Conservation (phyloP, 371 early-diverging fungal genomes). For the Actinomucor elegans region DNA sequence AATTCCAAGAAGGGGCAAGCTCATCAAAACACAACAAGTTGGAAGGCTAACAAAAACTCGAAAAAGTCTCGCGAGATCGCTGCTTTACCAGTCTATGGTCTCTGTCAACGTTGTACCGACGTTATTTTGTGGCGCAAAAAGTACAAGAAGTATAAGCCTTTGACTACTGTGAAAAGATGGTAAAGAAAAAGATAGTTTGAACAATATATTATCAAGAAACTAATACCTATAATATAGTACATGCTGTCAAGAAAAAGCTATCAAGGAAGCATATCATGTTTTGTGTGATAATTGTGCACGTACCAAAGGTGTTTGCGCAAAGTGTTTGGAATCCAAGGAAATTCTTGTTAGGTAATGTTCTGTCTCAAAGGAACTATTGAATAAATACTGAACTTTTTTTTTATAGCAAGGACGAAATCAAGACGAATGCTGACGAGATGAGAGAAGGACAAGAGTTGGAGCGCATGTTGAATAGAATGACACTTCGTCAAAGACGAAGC, state of each 20-base stretch:
- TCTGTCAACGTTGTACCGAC: slow-evolving; percentile 90
- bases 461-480: slow-evolving; percentile 67
- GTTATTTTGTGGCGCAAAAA: slow-evolving; percentile 91
- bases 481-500: slow-evolving; percentile 86
- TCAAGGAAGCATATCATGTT: slow-evolving; percentile 95
- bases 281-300: slow-evolving; percentile 87
- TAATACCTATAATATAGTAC: too few species aligned
- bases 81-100: slow-evolving; percentile 79
- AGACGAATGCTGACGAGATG: slow-evolving; percentile 55
- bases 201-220: too few species aligned
- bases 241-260: slow-evolving; percentile 76
- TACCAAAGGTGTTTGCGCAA: slow-evolving; percentile 86
- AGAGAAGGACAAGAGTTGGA: slow-evolving; percentile 77
- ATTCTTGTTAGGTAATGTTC: slow-evolving; percentile 65
- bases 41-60: slow-evolving; percentile 84
- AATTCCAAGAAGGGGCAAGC: slow-evolving; percentile 79
- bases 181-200: too few species aligned
- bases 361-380: neutral
- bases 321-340: slow-evolving; percentile 80
- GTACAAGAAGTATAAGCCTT: slow-evolving; percentile 95
- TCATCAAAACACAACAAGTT: slow-evolving; percentile 89
- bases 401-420: slow-evolving; percentile 52
- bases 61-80: slow-evolving; percentile 77
- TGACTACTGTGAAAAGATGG: slow-evolving; percentile 91
- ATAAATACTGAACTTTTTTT: too few species aligned